phyloP scores from a whole-genome alignment of 2,329 filamentous ascomycete genomes.

The Xylaria sp. region DNA sequence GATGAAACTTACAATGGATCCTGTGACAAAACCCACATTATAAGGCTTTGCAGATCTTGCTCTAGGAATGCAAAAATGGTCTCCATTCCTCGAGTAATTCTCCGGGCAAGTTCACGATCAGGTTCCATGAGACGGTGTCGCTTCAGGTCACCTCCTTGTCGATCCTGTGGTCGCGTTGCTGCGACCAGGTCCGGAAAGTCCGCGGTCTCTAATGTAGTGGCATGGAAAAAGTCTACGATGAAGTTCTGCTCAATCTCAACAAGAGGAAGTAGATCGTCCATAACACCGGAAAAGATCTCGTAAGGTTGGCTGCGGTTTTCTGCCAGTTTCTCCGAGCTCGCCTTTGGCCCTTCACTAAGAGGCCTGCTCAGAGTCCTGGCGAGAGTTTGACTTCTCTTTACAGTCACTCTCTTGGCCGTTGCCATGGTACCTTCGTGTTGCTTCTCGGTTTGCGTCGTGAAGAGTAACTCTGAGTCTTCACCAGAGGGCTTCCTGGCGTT shows the following conservation, averaged over 20 bases:
- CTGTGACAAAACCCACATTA: constrained; percentile 75
- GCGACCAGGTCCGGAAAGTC: constrained; percentile 81
- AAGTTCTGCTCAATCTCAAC: constrained; percentile 96
- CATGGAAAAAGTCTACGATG: constrained; percentile 92
- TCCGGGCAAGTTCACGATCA: constrained; percentile 77
- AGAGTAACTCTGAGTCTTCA: constrained; percentile 80
- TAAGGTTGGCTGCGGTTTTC: constrained; percentile 67
- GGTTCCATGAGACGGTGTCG: constrained; percentile 77
- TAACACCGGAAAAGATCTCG: constrained; percentile 72
- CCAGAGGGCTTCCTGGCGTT: constrained; percentile 68
- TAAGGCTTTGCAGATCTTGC: constrained; percentile 68
- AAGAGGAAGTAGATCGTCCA: constrained; percentile 77
- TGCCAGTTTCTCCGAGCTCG: constrained; percentile 50
- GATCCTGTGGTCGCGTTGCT: constrained; percentile 58
- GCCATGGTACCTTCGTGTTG: constrained; percentile 71
- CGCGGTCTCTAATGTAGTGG: constrained; percentile 72
- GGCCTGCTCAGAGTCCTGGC: constrained; percentile 67
- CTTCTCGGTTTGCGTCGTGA: constrained; percentile 77
- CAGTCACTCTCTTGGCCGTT: constrained; percentile 81
- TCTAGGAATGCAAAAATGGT: constrained; percentile 80
- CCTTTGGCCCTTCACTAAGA: constrained; percentile 54
- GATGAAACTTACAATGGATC: constrained; percentile 70
- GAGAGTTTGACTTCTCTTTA: constrained; percentile 86
- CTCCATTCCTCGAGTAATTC: constrained; percentile 83
- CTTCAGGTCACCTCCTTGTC: constrained; percentile 67